phyloP scores from a whole-genome alignment of 1,139 yeast genomes.

The Saccharomycopsis phalli region DNA sequence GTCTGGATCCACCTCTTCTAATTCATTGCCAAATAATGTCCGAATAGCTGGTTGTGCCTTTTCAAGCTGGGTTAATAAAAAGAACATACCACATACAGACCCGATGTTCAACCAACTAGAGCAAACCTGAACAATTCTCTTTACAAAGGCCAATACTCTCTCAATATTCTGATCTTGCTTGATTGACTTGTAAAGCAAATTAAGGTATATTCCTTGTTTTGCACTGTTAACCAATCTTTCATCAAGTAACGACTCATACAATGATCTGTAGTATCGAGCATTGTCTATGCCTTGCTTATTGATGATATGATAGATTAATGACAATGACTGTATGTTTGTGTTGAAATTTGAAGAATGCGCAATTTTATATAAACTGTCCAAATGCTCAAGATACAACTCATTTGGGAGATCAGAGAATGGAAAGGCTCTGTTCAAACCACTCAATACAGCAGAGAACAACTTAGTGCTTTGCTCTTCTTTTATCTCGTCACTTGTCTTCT shows the following conservation, averaged over 20 bases:
- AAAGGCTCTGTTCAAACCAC: slow-evolving; percentile 94
- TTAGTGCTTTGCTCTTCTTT: slow-evolving; percentile 80
- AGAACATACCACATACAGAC: slow-evolving; percentile 84
- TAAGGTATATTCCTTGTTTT: slow-evolving; percentile 82
- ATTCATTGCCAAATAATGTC: slow-evolving; percentile 15
- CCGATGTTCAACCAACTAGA: slow-evolving; percentile 84
- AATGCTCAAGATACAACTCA: slow-evolving; percentile 64
- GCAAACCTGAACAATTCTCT: slow-evolving; percentile 80
- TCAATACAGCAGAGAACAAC: slow-evolving; percentile 80
- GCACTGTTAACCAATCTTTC: slow-evolving; percentile 76
- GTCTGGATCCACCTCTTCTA: slow-evolving; percentile 4
- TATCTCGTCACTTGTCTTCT: slow-evolving; percentile 60
- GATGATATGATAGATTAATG: slow-evolving; percentile 71
- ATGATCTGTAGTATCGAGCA: slow-evolving; percentile 79
- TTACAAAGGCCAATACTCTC: slow-evolving; percentile 83
- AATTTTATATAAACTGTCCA: slow-evolving; percentile 77
- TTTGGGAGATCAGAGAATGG: slow-evolving; percentile 79
- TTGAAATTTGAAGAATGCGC: slow-evolving; percentile 93
- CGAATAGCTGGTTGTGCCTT: slow-evolving; percentile 33
- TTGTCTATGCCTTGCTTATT: slow-evolving; percentile 45
- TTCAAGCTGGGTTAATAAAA: slow-evolving; percentile 60
- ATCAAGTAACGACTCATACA: slow-evolving; percentile 85
- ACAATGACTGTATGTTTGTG: slow-evolving; percentile 88
- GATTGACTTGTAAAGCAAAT: slow-evolving; percentile 74
- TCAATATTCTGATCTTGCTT: slow-evolving; percentile 56